Percentiles rank a stretch among this genome's conserved stretches.
phyloP scores from a whole-genome alignment of 78 protist genomes.

The Capsaspora owczarzaki region DNA sequence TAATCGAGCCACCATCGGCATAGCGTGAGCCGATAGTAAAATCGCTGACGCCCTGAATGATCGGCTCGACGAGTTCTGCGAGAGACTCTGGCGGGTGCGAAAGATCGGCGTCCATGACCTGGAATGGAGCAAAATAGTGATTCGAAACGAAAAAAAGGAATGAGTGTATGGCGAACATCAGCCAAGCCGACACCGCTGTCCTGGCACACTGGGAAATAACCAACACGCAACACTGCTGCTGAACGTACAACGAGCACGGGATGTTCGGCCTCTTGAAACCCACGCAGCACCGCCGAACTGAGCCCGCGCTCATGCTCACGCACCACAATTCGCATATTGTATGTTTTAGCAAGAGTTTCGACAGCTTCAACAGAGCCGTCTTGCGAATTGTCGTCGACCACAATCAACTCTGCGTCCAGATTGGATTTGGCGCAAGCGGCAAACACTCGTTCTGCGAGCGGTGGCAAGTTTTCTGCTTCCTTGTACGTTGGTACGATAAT shows the following conservation, averaged over 20 bases:
- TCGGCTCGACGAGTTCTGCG: slow-evolving; percentile 22
- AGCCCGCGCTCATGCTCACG: slow-evolving; percentile 16
- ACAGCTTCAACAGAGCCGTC: slow-evolving; percentile 13
- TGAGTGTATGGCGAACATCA: no score
- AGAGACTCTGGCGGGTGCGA: slow-evolving; percentile 37
- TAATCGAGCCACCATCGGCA: slow-evolving; percentile 5
- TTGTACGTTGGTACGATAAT: slow-evolving; percentile 42
- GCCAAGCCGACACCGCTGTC: no score
- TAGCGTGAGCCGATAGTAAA: slow-evolving; percentile 36
- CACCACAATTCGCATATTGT: background rate
- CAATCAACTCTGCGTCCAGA: slow-evolving; percentile 23
- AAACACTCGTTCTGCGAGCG: slow-evolving; percentile 19
- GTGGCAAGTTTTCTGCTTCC: slow-evolving; percentile 30
- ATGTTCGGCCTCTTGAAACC: slow-evolving; percentile 9
- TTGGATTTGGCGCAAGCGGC: background rate
- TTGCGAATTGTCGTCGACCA: slow-evolving; percentile 42
- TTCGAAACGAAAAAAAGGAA: no score
- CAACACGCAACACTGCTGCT: no score
- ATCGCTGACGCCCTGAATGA: slow-evolving; percentile 11
- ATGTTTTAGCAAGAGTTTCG: background rate
- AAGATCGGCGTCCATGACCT: slow-evolving; percentile 43
- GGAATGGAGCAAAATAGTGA: no score
- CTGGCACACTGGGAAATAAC: no score
- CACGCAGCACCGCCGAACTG: slow-evolving; percentile 30
- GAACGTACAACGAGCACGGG: background rate